These are phyloP conservation scores for Solanum aculeatissimum DNA, from an alignment of 305 asterid species.

Conservation along the genomic window DNA sequence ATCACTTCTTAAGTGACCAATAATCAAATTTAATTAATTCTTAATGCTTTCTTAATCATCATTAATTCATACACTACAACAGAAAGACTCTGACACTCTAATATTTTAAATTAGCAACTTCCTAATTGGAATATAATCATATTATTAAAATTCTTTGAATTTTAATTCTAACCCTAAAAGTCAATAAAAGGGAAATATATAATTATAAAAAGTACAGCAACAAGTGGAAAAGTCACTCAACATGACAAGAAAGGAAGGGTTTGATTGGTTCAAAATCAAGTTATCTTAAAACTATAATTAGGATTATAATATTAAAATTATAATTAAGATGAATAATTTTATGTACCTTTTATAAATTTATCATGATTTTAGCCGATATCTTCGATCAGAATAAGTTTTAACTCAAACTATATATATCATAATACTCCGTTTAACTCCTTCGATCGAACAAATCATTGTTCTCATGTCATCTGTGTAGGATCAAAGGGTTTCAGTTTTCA, in stretches of 20 bases:
- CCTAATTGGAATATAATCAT: neutral
- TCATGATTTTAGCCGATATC: neutral
- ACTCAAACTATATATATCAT: too few species aligned
- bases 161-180: neutral
- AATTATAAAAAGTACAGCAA: neutral
- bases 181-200: neutral
- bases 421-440: too few species aligned
- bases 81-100: neutral
- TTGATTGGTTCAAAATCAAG: neutral
- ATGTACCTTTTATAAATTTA: neutral
- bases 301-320: neutral
- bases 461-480: too few species aligned
- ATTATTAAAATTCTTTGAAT: neutral
- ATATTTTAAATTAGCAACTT: neutral
- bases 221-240: slow-evolving; percentile 1
- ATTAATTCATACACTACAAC: neutral
- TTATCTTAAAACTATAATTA: neutral
- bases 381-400: neutral
- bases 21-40: neutral
- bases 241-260: neutral
- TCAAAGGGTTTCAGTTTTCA: too few species aligned
- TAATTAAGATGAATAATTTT: neutral
- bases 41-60: neutral
- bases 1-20: neutral
- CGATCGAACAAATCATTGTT: too few species aligned